phyloP scores from a whole-genome alignment of 306 rosid genomes.

The Malus orientalis region DNA sequence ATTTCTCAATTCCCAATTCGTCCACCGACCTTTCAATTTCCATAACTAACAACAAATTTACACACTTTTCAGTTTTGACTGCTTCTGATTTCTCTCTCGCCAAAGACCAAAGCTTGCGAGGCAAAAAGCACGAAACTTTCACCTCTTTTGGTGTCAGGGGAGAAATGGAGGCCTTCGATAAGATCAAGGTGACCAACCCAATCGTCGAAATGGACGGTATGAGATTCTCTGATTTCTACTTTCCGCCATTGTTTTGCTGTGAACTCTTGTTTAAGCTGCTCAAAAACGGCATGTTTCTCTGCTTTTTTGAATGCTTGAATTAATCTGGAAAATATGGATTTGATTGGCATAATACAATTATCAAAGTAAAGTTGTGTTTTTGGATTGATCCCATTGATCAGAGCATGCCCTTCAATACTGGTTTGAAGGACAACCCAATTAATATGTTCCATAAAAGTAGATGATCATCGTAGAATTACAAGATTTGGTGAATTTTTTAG shows the following conservation, averaged over 20 bases:
- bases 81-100: neutral
- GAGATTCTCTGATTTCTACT: neutral
- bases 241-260: neutral
- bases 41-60: too few relatives aligned
- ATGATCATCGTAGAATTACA: neutral
- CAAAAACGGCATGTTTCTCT: neutral
- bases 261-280: neutral
- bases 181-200: slow-evolving; percentile 81
- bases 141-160: neutral
- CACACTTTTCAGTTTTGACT: neutral
- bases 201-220: slow-evolving; percentile 97
- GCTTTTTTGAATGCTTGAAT: neutral
- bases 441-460: neutral
- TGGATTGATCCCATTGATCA: neutral
- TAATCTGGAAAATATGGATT: neutral
- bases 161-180: slow-evolving; percentile 43
- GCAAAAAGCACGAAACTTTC: neutral
- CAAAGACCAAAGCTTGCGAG: neutral
- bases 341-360: neutral
- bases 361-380: neutral
- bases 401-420: neutral
- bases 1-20: neutral
- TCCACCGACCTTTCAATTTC: neutral
- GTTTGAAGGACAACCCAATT: neutral
- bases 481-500: neutral